phyloP scores from a whole-genome alignment of 1,284 basidiomycete species.

The Thelephora terrestris region DNA sequence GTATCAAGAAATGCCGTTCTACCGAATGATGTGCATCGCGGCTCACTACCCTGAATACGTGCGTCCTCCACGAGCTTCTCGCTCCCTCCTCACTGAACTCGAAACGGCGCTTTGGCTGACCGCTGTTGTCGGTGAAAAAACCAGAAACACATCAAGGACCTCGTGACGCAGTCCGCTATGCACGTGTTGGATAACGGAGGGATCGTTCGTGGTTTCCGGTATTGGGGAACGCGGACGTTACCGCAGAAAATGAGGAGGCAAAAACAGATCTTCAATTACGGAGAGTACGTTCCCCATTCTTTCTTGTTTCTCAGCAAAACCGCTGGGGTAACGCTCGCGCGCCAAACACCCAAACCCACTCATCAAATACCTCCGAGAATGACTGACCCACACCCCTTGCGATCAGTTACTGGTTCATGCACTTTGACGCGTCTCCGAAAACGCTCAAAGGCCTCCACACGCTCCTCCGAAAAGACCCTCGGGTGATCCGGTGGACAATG shows the following conservation, averaged over 20 bases:
- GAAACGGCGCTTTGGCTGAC: too few species aligned
- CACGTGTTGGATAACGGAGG: conserved; percentile 77
- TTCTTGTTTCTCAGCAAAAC: too few species aligned
- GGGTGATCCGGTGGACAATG: conserved; percentile 76
- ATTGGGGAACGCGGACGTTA: conserved; percentile 71
- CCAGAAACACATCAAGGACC: too few species aligned
- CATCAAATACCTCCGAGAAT: too few species aligned
- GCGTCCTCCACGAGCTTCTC: conserved; percentile 17
- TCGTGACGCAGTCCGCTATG: conserved; percentile 72
- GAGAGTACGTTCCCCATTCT: conserved; percentile 57
- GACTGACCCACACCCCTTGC: background rate
- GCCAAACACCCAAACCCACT: too few species aligned
- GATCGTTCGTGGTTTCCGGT: conserved; percentile 70
- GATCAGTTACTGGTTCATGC: conserved; percentile 78
- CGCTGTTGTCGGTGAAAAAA: too few species aligned
- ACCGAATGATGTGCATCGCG: conserved; percentile 72
- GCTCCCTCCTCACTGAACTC: too few species aligned
- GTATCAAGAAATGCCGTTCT: conserved; percentile 56
- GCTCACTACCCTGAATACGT: conserved; percentile 68
- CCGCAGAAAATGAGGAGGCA: conserved; percentile 71
- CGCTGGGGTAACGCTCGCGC: too few species aligned
- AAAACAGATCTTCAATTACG: conserved; percentile 48
- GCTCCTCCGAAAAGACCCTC: conserved; percentile 71
- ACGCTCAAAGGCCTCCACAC: conserved; percentile 55
- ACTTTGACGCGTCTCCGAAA: conserved; percentile 78